Evolutionary conservation across 352 stramenopile species (phyloP).

Genomic region (Pilasporangium apinafurcum): DNA sequence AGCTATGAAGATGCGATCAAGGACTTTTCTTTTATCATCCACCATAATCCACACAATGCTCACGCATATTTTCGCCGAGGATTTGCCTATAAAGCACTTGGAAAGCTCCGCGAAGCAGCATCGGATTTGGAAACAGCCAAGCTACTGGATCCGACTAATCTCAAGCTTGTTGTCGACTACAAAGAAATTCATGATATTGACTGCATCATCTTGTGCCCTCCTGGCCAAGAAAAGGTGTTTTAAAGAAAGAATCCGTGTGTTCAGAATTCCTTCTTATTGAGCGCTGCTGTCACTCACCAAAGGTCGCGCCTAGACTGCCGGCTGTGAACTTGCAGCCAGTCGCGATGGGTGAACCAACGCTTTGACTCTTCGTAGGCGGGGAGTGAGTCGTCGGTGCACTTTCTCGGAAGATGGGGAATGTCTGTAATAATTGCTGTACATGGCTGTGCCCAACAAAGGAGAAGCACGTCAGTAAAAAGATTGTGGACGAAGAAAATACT

Average conservation of each 20-base stretch:
- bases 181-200: conserved; percentile 63
- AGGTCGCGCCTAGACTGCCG: not conserved
- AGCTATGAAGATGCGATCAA: conserved; percentile 62
- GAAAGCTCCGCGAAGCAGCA: conserved; percentile 42
- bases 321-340: no score
- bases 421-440: conserved; percentile 7
- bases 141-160: conserved; percentile 54
- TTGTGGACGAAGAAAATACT: conserved; percentile 15
- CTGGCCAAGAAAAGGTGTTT: conserved; percentile 50
- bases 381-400: no score
- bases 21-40: conserved; percentile 70
- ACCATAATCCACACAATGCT: conserved; percentile 69
- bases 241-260: conserved; percentile 7
- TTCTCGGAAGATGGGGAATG: conserved; percentile 6
- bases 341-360: no score
- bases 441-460: conserved; percentile 10
- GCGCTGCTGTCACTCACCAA: not conserved
- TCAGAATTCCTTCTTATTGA: not conserved
- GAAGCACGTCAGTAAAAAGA: conserved; percentile 2
- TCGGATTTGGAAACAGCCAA: conserved; percentile 70
- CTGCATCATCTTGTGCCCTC: conserved; percentile 61
- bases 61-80: conserved; percentile 79
- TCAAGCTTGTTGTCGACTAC: conserved; percentile 75
- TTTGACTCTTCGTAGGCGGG: no score
- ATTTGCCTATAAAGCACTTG: conserved; percentile 64